Evolutionary conservation across 805 yeast genomes (phyloP).

Genomic region (Suhomyces vadensis): DNA sequence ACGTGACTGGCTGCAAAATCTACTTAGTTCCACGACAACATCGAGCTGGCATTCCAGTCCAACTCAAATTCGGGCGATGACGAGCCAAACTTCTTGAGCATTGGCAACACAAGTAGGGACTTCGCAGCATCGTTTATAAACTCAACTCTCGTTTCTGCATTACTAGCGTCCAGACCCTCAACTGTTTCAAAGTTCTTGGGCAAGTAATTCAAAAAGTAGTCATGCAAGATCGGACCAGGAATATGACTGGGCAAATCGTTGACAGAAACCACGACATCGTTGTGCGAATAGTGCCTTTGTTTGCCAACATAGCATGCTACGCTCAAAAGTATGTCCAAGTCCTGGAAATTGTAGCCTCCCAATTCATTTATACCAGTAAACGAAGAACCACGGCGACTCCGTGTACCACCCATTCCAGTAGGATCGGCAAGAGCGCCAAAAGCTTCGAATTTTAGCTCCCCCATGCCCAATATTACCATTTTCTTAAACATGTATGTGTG

Average conservation of each 20-base stretch:
- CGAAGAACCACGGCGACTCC: constrained; percentile 36
- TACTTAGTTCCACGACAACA: constrained; percentile 28
- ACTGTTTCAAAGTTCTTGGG: constrained; percentile 19
- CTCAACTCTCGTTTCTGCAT: constrained; percentile 19
- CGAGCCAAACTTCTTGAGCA: constrained; percentile 35
- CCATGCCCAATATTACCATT: constrained; percentile 33
- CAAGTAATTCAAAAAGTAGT: constrained; percentile 35
- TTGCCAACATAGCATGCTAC: constrained; percentile 31
- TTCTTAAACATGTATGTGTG: constrained; percentile 16
- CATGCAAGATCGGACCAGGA: constrained; percentile 38
- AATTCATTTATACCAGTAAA: constrained; percentile 39
- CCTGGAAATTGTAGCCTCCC: constrained; percentile 44
- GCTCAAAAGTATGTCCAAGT: constrained; percentile 34
- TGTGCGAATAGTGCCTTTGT: constrained; percentile 15
- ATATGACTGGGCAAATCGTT: constrained; percentile 36
- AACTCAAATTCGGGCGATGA: constrained; percentile 28
- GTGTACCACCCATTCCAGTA: constrained; percentile 14
- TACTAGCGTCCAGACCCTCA: constrained; percentile 9
- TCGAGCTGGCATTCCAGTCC: constrained; percentile 40
- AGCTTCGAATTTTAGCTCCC: constrained; percentile 34
- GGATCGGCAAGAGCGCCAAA: constrained; percentile 19
- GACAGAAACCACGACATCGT: constrained; percentile 24
- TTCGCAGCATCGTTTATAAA: constrained; percentile 22
- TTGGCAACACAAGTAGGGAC: constrained; percentile 29
- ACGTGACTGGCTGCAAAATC: background rate